Evolutionary conservation across 805 yeast genomes (phyloP).

Genomic region (Cyberlindnera japonica): DNA sequence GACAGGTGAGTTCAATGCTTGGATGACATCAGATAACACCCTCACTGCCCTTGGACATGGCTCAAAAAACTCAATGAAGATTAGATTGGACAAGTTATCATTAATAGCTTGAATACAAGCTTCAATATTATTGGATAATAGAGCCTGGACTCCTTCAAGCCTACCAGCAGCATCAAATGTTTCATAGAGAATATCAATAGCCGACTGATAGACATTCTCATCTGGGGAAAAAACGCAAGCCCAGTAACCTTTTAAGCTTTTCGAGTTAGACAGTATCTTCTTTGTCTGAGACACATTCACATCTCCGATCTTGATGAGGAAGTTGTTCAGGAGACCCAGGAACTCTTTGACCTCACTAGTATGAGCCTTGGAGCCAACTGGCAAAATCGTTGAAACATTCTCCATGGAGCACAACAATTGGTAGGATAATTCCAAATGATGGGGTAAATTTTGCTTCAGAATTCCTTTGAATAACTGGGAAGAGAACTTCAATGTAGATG

Average conservation of each 20-base stretch:
- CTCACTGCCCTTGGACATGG: conserved; percentile 75
- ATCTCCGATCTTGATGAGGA: conserved; percentile 39
- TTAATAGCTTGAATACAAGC: conserved; percentile 48
- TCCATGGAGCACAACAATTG: conserved; percentile 26
- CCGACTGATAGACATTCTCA: conserved; percentile 56
- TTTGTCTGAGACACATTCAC: conserved; percentile 35
- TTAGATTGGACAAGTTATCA: conserved; percentile 42
- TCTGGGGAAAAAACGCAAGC: conserved; percentile 67
- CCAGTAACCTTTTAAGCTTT: conserved; percentile 64
- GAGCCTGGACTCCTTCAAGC: conserved; percentile 62
- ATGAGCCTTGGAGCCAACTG: conserved; percentile 24
- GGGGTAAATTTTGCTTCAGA: conserved; percentile 24
- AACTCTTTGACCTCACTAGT: conserved; percentile 28
- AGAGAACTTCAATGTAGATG: conserved; percentile 30
- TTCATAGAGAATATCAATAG: conserved; percentile 69
- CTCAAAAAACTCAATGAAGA: conserved; percentile 50
- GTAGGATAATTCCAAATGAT: conserved; percentile 22
- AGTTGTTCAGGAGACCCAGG: conserved; percentile 30
- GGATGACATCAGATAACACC: conserved; percentile 68
- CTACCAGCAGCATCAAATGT: conserved; percentile 79
- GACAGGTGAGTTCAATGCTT: conserved; percentile 61
- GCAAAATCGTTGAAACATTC: conserved; percentile 29
- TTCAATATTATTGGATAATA: conserved; percentile 43
- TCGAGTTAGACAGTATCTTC: conserved; percentile 36
- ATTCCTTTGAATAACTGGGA: conserved; percentile 29